phyloP scores from a whole-genome alignment of 306 rosid species.

The Dalbergia cultrata region DNA sequence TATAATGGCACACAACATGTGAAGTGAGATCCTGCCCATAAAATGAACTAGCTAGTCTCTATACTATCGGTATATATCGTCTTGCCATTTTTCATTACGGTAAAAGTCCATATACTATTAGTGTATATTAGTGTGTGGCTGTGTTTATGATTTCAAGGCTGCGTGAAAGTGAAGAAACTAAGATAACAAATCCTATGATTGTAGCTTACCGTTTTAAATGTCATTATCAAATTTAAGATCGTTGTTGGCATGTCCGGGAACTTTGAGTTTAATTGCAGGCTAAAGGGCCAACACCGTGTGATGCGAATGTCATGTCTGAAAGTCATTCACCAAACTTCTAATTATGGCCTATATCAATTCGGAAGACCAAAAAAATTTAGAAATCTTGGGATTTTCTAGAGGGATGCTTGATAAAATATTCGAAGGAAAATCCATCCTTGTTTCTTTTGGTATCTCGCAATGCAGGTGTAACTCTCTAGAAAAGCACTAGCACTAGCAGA shows the following conservation, averaged over 20 bases:
- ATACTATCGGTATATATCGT: neutral
- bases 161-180: constrained; percentile 42
- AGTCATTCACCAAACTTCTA: constrained; percentile 41
- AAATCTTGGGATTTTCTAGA: constrained; percentile 14
- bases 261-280: constrained; percentile 28
- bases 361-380: neutral
- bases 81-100: neutral
- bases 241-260: constrained; percentile 23
- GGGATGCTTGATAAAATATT: constrained; percentile 34
- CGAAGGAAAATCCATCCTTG: neutral
- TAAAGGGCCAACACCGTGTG: constrained; percentile 46
- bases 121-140: neutral
- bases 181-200: constrained; percentile 16
- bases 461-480: neutral
- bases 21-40: constrained; percentile 11
- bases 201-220: constrained; percentile 39
- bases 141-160: constrained; percentile 2
- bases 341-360: constrained; percentile 1
- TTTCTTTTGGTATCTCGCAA: constrained; percentile 7
- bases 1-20: neutral
- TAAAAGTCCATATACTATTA: neutral
- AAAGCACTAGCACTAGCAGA: neutral
- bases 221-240: constrained; percentile 44
- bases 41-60: neutral
- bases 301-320: constrained; percentile 11